phyloP scores from a whole-genome alignment of 2,329 filamentous ascomycete species.

The Paecilomyces sp. region DNA sequence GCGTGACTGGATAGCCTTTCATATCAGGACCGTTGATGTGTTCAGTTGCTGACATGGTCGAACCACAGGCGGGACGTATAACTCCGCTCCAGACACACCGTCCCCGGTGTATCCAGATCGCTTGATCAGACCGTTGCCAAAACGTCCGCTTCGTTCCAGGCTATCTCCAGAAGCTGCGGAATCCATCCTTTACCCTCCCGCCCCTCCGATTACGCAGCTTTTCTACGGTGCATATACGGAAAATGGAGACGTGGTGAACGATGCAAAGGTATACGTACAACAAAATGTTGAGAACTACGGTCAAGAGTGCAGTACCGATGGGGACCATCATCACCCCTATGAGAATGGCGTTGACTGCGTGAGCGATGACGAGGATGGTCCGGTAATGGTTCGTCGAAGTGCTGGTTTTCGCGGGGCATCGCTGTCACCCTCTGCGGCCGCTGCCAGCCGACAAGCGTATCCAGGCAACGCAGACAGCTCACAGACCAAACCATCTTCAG shows the following conservation, averaged over 20 bases:
- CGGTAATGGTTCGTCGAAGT: slow-evolving; percentile 36
- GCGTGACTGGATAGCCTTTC: slow-evolving; percentile 5
- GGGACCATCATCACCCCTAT: slow-evolving; percentile 38
- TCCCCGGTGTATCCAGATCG: slow-evolving; percentile 81
- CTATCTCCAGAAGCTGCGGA: slow-evolving; percentile 79
- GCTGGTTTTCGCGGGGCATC: slow-evolving; percentile 33
- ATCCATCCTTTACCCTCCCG: slow-evolving; percentile 73
- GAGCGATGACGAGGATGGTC: slow-evolving; percentile 54
- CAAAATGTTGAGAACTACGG: slow-evolving; percentile 34
- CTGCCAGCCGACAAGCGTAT: slow-evolving; percentile 18
- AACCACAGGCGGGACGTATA: slow-evolving; percentile 42
- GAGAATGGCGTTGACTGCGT: slow-evolving; percentile 51
- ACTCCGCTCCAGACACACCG: slow-evolving; percentile 58
- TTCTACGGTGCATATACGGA: slow-evolving; percentile 66
- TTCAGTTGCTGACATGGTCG: slow-evolving; percentile 30
- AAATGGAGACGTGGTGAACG: slow-evolving; percentile 44
- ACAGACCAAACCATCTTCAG: slow-evolving; percentile 53
- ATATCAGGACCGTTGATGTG: slow-evolving; percentile 16
- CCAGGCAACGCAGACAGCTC: slow-evolving; percentile 19
- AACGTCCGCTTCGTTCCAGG: slow-evolving; percentile 77
- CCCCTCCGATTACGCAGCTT: slow-evolving; percentile 62
- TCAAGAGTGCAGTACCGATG: slow-evolving; percentile 30
- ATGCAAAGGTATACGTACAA: slow-evolving; percentile 39
- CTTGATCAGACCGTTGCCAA: slow-evolving; percentile 87
- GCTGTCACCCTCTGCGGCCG: slow-evolving; percentile 22